A percentile compares a stretch with the other conserved stretches of the same genome.
Conservation (phyloP, 2,329 filamentous ascomycete genomes). For the Pseudogymnoascus sp. region DNA sequence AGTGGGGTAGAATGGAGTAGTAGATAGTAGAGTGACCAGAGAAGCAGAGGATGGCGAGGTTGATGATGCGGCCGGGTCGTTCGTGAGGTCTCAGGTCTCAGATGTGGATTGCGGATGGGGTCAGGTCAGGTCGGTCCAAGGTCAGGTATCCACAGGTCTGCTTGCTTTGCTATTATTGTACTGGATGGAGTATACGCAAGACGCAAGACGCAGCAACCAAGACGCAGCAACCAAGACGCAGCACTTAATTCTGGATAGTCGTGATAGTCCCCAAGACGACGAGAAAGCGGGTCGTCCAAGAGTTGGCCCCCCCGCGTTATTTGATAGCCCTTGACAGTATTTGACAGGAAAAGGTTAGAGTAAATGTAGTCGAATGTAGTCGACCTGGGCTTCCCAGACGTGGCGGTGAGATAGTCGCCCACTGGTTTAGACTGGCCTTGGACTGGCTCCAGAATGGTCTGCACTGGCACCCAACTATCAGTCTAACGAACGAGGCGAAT, state of each 20-base stretch:
- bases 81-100: not conserved
- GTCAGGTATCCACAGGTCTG: not conserved
- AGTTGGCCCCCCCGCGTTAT: constrained; percentile 5
- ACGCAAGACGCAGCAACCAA: not conserved
- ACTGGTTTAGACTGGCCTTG: not conserved
- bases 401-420: constrained; percentile 2
- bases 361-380: not conserved
- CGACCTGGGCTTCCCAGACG: not conserved
- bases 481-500: constrained; percentile 1
- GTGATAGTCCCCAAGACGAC: not conserved
- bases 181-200: not conserved
- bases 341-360: not conserved
- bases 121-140: not conserved
- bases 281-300: not conserved
- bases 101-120: not conserved
- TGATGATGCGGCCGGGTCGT: constrained; percentile 5
- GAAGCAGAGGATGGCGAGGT: not conserved
- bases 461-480: not conserved
- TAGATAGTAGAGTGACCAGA: not conserved
- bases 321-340: not conserved
- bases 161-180: not conserved
- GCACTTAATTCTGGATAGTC: not conserved
- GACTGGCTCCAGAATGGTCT: not conserved
- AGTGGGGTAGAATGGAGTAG: not conserved
- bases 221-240: not conserved